Evolutionary conservation across 345 rosid species (phyloP), one percentile per base, ranked within the genome.

Genomic region (Combretum micranthum): DNA sequence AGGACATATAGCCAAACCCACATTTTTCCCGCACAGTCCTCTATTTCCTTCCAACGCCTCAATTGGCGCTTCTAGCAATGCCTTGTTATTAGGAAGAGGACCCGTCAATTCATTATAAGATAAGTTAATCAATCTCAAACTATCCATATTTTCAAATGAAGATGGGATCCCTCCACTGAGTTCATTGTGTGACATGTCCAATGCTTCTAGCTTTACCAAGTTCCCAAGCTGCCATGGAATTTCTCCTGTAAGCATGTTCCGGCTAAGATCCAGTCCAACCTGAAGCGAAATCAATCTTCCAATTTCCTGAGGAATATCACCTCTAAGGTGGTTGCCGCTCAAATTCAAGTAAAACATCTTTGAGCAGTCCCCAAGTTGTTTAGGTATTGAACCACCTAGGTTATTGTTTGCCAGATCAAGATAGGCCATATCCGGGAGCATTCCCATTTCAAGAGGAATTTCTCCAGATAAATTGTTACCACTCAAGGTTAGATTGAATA

Each of bases 31-130:
- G 12, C 85, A 80, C 18, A 72, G 55, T 50, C 63, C 72, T 46
- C 64, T 65, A 52, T 77, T 80, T 53, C 70, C 67, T 52, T 26
- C 49, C 12, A 68, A 69, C 14, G 64, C 69, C n/a, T 48, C 52
- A 3, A 58, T 43, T 0, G 58, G 62, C 19, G 66, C 60, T 18
- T 46, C 57, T 19, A 6, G 56, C 39, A 80, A 80, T 20, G 57
- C 59, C 5, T 60, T 59, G 70, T 53, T 64, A 22, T 64, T 47
- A 2, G 80, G 82, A 44, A 77, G 47, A 17, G 78, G 78, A 21
- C 82, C 85, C 44, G 69, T 76, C 45, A 80, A 58, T 13, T 51
- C 20, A 60, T 77, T 80, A 25, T 62, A 20, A 15, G 85, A 80
- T 14, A 80, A 12, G 52, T 74, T 47, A 25, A 74, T 50, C 26